Evolutionary conservation across 2,329 filamentous ascomycete species (phyloP), one percentile per base, ranked within the genome.

Genomic region (Hypoxylon sp.): DNA sequence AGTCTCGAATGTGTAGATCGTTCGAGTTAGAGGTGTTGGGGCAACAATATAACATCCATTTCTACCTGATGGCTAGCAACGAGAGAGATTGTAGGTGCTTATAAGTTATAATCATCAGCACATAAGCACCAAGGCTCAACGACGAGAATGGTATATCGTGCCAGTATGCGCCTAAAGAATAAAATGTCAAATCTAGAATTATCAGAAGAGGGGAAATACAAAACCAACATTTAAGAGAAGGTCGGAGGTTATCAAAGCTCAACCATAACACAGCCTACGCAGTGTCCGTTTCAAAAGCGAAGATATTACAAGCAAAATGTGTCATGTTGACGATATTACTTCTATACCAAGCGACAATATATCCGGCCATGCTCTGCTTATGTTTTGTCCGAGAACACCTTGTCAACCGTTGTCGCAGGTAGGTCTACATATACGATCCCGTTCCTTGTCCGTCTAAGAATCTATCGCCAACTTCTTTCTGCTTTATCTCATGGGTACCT

Each of bases 331-430:
- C 50, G n/a, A 43, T 17, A 58, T 58, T 52, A 52, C 36, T 19
- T 46, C 38, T 43, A 34, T 51, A 57, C 43, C 58, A 45, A 62
- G 30, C 51, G 32, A 56, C 30, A 43, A 30, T 30, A 14, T 25
- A 34, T 19, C 19, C 10, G n/a, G 32, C n/a, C 38, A n/a, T 48
- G 41, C 30, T 57, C 53, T 48, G 45, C 41, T 28, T 10, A 38
- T 10, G 17, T 23, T 55, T 19, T 17, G 4, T 10, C 10, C 19
- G 28, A 59, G 14, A 41, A 41, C 55, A 17, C 32, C 14, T 28
- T 19, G 32, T 19, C 11, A 36, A 32, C 57, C 46, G 30, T 28
- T 36, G 28, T 28, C 57, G 45, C 46, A 14, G 32, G 30, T 11
- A 51, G 23, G n/a, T 50, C 14, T 60, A 51, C 50, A 41, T 28